phyloP scores from a whole-genome alignment of 179 eudicot genomes.

The Pouteria campechiana region DNA sequence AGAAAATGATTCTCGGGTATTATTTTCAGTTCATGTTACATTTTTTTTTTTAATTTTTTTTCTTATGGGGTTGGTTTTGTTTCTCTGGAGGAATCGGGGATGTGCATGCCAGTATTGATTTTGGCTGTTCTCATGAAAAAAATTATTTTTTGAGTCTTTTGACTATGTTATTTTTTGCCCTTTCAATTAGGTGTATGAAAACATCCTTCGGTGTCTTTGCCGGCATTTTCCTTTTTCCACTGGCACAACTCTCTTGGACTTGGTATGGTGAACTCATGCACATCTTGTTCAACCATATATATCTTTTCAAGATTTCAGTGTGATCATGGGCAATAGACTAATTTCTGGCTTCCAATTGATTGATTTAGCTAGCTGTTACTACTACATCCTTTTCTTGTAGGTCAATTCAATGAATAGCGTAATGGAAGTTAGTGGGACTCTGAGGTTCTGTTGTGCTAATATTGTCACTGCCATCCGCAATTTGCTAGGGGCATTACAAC shows the following conservation, averaged over 20 bases:
- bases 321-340: not conserved
- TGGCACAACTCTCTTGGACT: constrained; percentile 30
- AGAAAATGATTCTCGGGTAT: constrained; percentile 63
- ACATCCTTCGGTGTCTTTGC: constrained; percentile 47
- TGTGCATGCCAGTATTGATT: not conserved
- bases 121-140: too few relatives aligned
- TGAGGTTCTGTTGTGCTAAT: constrained; percentile 38
- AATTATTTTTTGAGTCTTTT: not conserved
- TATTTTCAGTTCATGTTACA: not conserved
- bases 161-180: not conserved
- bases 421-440: constrained; percentile 32
- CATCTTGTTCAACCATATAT: not conserved
- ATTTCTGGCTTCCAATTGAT: too few relatives aligned
- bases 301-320: not conserved
- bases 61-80: not conserved
- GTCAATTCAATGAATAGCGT: constrained; percentile 40
- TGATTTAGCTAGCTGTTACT: too few relatives aligned
- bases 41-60: not conserved
- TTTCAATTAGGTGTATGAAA: constrained; percentile 47
- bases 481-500: constrained; percentile 35
- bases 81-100: not conserved
- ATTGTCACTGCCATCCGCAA: constrained; percentile 34
- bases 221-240: constrained; percentile 72
- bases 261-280: constrained; percentile 36
- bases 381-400: constrained; percentile 23